A percentile compares a stretch with the other conserved stretches of the same genome.
These are phyloP conservation scores for Aspergillus heteromorphus DNA, from an alignment of 495 filamentous ascomycete species.

Conservation along the genomic window DNA sequence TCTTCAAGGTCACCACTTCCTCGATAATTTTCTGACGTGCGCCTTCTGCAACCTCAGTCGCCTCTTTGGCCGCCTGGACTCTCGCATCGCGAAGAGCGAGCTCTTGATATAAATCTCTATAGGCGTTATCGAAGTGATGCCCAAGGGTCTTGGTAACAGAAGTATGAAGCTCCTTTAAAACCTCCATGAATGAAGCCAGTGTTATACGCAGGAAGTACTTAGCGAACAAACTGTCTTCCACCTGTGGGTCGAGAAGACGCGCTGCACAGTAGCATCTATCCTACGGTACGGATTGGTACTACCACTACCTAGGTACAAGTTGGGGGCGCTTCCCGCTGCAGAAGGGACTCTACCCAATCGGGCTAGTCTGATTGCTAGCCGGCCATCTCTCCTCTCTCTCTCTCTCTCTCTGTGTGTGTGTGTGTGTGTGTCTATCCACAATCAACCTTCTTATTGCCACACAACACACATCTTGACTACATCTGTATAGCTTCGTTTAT, in stretches of 20 bases:
- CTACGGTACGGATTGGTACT: no score
- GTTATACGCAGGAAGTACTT: neutral
- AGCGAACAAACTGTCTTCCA: neutral
- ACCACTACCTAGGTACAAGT: no score
- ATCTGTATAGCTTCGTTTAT: no score
- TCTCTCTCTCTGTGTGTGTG: no score
- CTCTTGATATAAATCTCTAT: constrained; percentile 22
- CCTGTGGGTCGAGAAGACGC: neutral
- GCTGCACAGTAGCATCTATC: no score
- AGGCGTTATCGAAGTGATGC: constrained; percentile 28
- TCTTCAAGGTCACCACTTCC: constrained; percentile 22
- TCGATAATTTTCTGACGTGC: constrained; percentile 15
- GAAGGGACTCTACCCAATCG: no score
- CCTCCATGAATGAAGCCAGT: constrained; percentile 25
- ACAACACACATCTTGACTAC: no score
- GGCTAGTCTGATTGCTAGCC: no score
- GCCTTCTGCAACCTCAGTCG: constrained; percentile 18
- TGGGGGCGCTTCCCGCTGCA: no score
- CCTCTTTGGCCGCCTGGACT: constrained; percentile 18
- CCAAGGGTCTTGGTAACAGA: constrained; percentile 28
- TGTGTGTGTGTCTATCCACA: no score
- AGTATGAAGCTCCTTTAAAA: constrained; percentile 30
- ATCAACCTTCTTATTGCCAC: no score
- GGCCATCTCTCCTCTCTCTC: no score
- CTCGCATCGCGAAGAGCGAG: constrained; percentile 18